Base-by-base conservation (phyloP, 176 grass and related monocot genomes). In the Ensete ventricosum region DNA sequence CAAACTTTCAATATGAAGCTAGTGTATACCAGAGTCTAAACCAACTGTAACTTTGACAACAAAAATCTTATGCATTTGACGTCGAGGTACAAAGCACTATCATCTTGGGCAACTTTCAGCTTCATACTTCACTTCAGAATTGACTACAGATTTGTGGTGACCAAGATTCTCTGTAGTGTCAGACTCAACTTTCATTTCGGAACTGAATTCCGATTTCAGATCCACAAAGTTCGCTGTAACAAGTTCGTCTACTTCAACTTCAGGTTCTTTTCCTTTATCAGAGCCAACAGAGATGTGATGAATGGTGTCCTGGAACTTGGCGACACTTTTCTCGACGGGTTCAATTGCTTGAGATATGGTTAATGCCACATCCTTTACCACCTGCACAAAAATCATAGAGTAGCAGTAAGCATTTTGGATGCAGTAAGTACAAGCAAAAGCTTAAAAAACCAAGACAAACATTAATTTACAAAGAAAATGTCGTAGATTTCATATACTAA, bases 301-400 rank as follows among this genome's bases (percentile, higher is more conserved):
- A 21, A 97, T 79, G 11, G 84, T 89, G 53, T 93, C 85, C 29
- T 97, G 88, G 77, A 98, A 87, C 84, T 89, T 98, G 14, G 81
- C 83, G 0, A 91, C 87, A 16, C 94, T 83, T 63, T 96, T 96
- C 75, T 90, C 93, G 9, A 93, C 86, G 1, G 90, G 90, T 17
- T 81, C 90, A 5, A 93, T 93, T 17, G 94, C 94, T 77, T 89
- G 85, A 0, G 88, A 98, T 82, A 98, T 87, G 2, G 88, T 91
- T 53, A 91, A 83, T 20, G 85, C 88, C 51, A 98, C 90, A 82
- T 91, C 94, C 75, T 89, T 81, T 48, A 85, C 94, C 29, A 93
- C 94, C 94, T 98, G 65, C 77, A 57, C 2, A 85, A 64, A 9
- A 43, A 59, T 63, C 2, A 23, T 63, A 3, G 9, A 5, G 14